phyloP scores from a whole-genome alignment of 2,329 filamentous ascomycete genomes.

The Fusarium duplospermum region DNA sequence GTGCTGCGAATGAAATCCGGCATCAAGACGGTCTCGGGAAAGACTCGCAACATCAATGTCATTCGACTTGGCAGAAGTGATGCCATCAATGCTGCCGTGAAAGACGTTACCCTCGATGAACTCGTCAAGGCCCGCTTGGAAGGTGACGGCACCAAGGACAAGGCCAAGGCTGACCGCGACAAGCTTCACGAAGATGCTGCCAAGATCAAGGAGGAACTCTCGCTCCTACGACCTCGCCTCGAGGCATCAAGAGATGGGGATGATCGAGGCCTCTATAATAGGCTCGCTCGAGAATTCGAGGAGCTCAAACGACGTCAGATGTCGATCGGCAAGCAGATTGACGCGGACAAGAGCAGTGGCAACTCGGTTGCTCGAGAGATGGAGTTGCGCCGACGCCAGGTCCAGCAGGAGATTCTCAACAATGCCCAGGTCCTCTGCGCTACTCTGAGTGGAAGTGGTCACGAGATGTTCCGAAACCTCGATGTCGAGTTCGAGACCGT shows the following conservation, averaged over 20 bases:
- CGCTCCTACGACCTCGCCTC: slow-evolving; percentile 76
- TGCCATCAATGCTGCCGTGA: slow-evolving; percentile 88
- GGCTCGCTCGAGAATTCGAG: slow-evolving; percentile 81
- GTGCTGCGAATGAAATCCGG: slow-evolving; percentile 92
- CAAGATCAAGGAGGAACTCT: slow-evolving; percentile 81
- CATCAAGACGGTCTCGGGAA: slow-evolving; percentile 80
- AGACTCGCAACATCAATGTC: slow-evolving; percentile 82
- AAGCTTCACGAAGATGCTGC: slow-evolving; percentile 72
- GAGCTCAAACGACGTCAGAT: slow-evolving; percentile 80
- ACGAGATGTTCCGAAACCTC: slow-evolving; percentile 95
- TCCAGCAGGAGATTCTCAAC: slow-evolving; percentile 92
- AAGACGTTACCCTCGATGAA: slow-evolving; percentile 93
- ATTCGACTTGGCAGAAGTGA: slow-evolving; percentile 91
- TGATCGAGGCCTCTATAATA: slow-evolving; percentile 60
- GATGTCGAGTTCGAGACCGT: slow-evolving; percentile 98
- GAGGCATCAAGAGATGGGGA: slow-evolving; percentile 72
- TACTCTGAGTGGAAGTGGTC: slow-evolving; percentile 93
- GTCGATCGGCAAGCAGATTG: slow-evolving; percentile 82
- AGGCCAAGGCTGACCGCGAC: slow-evolving; percentile 66
- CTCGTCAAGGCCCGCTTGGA: slow-evolving; percentile 82
- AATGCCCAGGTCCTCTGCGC: slow-evolving; percentile 93
- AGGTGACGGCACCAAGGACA: slow-evolving; percentile 67
- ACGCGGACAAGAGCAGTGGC: slow-evolving; percentile 86
- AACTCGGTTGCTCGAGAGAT: slow-evolving; percentile 84
- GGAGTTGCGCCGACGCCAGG: slow-evolving; percentile 83